phyloP scores from a whole-genome alignment of 805 yeast genomes.

The Nakazawaea wickerhamii region DNA sequence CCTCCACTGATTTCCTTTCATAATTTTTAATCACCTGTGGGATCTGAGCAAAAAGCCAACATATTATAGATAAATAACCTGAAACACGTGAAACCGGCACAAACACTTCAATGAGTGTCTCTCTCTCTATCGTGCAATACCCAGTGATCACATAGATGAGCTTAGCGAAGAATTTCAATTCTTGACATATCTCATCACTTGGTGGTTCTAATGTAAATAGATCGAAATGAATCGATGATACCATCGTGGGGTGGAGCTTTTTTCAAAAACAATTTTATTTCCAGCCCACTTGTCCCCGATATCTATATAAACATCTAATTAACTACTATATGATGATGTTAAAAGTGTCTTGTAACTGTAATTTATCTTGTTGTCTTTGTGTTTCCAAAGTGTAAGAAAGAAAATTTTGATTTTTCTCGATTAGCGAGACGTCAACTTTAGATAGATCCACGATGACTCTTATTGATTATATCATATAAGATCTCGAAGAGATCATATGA shows the following conservation, averaged over 20 bases:
- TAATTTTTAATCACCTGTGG: slow-evolving; percentile 66
- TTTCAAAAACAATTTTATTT: background rate
- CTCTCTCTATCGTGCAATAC: slow-evolving; percentile 18
- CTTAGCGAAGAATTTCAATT: slow-evolving; percentile 19
- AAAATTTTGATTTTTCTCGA: too few relatives aligned
- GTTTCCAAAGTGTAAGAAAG: too few relatives aligned
- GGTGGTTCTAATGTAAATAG: background rate
- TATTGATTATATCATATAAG: too few relatives aligned
- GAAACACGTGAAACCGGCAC: slow-evolving; percentile 24
- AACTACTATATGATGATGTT: too few relatives aligned
- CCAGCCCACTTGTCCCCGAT: too few relatives aligned
- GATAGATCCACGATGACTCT: too few relatives aligned
- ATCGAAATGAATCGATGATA: background rate
- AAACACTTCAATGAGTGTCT: slow-evolving; percentile 16
- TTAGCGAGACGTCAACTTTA: too few relatives aligned
- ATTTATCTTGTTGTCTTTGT: too few relatives aligned
- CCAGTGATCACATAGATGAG: slow-evolving; percentile 21
- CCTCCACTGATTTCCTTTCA: slow-evolving; percentile 56
- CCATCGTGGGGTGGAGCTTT: background rate
- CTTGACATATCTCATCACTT: slow-evolving; percentile 15
- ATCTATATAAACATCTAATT: too few relatives aligned
- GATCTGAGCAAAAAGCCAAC: slow-evolving; percentile 72
- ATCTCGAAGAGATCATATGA: too few relatives aligned
- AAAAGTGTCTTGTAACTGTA: too few relatives aligned
- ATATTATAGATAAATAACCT: slow-evolving; percentile 37